These are phyloP conservation scores for Xanthoconium stramineum DNA, from an alignment of 768 basidiomycete genomes.

Conservation along the genomic window DNA sequence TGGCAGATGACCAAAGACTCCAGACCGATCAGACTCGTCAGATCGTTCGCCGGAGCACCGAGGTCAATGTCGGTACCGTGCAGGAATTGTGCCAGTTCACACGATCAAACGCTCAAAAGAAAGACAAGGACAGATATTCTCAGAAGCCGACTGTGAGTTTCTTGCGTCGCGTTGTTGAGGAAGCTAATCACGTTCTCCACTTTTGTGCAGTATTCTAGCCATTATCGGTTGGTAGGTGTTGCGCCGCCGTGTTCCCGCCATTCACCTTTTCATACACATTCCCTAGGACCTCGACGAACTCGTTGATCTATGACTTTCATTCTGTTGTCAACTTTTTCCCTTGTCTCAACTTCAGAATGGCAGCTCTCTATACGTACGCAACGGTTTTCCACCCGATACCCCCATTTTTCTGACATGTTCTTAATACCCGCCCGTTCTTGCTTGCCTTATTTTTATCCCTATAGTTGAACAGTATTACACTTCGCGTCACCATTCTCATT, in stretches of 20 bases:
- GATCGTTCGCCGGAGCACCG: conserved; percentile 10
- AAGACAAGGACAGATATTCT: conserved; percentile 6
- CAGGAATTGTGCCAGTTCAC: conserved; percentile 2
- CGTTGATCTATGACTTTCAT: conserved; percentile 15
- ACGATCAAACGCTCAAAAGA: not conserved
- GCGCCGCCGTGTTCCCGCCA: not conserved
- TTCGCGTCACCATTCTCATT: no score
- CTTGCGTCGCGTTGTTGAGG: not conserved
- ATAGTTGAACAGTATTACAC: no score
- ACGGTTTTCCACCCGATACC: not conserved
- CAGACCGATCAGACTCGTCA: conserved; percentile 4
- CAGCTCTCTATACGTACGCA: not conserved
- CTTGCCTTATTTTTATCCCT: not conserved
- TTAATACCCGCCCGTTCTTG: not conserved
- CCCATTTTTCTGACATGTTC: not conserved
- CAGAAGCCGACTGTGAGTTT: conserved; percentile 20
- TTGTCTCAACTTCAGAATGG: not conserved
- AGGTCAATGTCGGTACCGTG: conserved; percentile 4
- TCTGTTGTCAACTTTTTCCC: not conserved
- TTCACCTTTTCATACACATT: not conserved
- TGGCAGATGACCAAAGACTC: not conserved
- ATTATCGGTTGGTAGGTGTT: conserved; percentile 19
- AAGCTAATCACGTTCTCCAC: not conserved
- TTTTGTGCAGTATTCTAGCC: conserved; percentile 22
- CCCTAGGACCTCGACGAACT: conserved; percentile 25